phyloP scores from a whole-genome alignment of 257 asterid genomes.

The Gentiana dahurica region DNA sequence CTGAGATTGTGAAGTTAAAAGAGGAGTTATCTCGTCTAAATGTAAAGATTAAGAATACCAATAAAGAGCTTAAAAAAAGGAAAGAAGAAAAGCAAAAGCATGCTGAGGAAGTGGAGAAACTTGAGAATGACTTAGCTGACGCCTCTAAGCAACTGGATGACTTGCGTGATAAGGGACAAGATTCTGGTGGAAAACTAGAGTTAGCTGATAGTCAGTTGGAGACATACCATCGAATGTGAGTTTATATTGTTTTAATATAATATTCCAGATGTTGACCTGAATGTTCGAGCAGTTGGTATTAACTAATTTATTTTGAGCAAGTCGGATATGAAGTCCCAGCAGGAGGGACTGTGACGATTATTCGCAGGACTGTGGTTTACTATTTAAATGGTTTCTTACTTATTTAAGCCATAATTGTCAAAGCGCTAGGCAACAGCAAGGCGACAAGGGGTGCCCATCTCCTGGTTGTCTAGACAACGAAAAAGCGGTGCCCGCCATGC shows the following conservation, averaged over 20 bases:
- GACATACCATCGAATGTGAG: constrained; percentile 91
- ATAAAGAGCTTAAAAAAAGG: constrained; percentile 67
- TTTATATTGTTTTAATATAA: neutral
- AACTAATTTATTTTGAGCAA: no score
- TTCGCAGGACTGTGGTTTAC: no score
- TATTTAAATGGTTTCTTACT: no score
- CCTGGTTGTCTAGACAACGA: no score
- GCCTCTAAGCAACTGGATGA: constrained; percentile 73
- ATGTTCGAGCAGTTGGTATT: no score
- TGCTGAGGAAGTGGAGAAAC: constrained; percentile 56
- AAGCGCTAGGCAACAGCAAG: no score
- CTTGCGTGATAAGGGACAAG: constrained; percentile 66
- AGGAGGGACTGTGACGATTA: no score
- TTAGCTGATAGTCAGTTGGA: constrained; percentile 91
- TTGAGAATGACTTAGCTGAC: constrained; percentile 70
- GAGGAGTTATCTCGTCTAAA: constrained; percentile 77
- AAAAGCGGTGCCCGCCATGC: no score
- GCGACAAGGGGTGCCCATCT: no score
- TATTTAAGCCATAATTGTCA: no score
- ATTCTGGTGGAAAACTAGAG: constrained; percentile 85
- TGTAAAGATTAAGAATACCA: constrained; percentile 63
- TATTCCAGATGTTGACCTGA: no score
- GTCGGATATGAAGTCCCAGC: no score
- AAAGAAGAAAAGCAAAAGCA: constrained; percentile 72
- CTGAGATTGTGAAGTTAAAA: constrained; percentile 80